These are phyloP conservation scores for Ganoderma boninense DNA, from an alignment of 1,284 basidiomycete species.

Conservation along the genomic window DNA sequence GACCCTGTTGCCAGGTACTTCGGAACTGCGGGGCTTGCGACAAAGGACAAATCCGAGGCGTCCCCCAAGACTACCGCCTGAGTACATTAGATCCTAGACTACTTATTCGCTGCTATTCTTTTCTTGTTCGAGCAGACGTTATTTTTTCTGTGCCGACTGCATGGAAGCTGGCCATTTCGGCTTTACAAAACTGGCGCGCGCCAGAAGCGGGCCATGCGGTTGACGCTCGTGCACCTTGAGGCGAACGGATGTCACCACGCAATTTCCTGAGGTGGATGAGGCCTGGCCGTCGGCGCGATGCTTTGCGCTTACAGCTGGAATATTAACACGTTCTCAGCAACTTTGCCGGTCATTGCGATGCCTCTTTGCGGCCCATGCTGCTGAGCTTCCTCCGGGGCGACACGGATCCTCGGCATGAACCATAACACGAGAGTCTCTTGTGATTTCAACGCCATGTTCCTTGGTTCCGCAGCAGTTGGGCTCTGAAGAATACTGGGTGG, in stretches of 20 bases:
- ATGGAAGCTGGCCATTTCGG: neutral
- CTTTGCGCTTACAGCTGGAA: neutral
- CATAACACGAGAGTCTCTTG: neutral
- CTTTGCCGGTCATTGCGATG: neutral
- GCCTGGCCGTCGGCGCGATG: neutral
- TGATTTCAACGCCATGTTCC: neutral
- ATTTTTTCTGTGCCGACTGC: too few relatives aligned
- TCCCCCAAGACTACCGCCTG: neutral
- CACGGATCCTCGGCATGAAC: neutral
- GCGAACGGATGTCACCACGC: neutral
- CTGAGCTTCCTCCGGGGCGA: neutral
- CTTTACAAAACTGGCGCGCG: neutral
- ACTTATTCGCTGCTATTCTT: neutral
- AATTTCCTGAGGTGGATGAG: neutral
- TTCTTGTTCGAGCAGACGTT: neutral
- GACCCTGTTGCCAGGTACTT: conserved; percentile 40
- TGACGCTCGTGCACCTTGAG: neutral
- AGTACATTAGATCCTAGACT: conserved; percentile 3
- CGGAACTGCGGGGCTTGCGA: conserved; percentile 4
- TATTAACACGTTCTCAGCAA: neutral
- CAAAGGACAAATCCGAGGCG: neutral
- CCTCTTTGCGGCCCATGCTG: neutral
- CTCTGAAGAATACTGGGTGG: neutral
- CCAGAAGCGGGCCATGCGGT: neutral
- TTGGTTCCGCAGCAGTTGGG: too few relatives aligned